These are phyloP conservation scores for Fusarium burgessii DNA, from an alignment of 2,329 filamentous ascomycete species.

Conservation along the genomic window DNA sequence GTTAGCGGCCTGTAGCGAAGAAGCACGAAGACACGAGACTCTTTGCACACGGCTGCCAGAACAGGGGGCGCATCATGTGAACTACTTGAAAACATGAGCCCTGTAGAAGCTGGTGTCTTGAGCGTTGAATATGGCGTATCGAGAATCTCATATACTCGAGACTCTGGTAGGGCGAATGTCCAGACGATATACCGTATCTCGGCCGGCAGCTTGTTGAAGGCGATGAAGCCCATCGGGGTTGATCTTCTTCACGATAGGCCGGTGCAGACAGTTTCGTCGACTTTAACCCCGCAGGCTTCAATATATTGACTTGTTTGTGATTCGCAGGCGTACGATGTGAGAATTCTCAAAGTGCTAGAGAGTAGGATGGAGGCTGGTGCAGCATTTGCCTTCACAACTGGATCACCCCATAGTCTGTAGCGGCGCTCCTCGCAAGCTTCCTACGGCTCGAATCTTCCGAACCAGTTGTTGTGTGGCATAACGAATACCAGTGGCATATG, in stretches of 20 bases:
- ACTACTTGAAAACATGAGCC: slow-evolving; percentile 36
- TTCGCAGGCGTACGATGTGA: neutral
- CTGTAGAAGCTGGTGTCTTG: slow-evolving; percentile 32
- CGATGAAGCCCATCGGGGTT: slow-evolving; percentile 23
- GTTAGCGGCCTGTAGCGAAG: slow-evolving; percentile 24
- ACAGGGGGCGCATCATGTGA: slow-evolving; percentile 30
- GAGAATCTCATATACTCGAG: slow-evolving; percentile 39
- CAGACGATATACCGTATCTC: slow-evolving; percentile 40
- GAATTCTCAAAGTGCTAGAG: neutral
- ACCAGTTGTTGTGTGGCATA: slow-evolving; percentile 17
- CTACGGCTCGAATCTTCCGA: slow-evolving; percentile 22
- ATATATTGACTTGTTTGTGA: slow-evolving; percentile 4
- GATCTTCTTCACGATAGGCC: neutral
- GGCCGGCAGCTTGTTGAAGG: slow-evolving; percentile 29
- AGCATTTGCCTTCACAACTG: slow-evolving; percentile 15
- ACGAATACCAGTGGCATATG: neutral
- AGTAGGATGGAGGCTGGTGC: neutral
- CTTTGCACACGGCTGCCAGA: slow-evolving; percentile 25
- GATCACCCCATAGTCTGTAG: slow-evolving; percentile 37
- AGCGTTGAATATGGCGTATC: slow-evolving; percentile 35
- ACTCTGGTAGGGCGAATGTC: slow-evolving; percentile 33
- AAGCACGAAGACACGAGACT: slow-evolving; percentile 29
- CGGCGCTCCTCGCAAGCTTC: slow-evolving; percentile 11
- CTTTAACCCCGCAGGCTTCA: neutral
- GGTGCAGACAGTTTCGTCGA: slow-evolving; percentile 1